Evolutionary conservation across 352 stramenopile species (phyloP).

Genomic region (Bremia lactucae): DNA sequence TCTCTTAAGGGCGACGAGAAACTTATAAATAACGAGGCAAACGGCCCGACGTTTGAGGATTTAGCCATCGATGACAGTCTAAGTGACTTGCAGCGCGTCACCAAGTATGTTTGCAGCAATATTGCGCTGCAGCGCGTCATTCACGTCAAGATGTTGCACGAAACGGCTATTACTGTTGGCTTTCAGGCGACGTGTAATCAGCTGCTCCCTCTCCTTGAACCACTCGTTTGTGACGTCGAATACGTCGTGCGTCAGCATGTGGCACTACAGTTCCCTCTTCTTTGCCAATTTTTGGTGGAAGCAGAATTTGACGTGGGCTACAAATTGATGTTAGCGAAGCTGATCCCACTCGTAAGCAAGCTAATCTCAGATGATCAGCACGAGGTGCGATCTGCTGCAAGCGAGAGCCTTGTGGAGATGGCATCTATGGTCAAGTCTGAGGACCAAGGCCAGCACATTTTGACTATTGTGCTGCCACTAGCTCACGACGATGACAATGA

Average conservation of each 20-base stretch:
- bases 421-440: constrained; percentile 72
- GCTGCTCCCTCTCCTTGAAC: constrained; percentile 86
- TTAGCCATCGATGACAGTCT: constrained; percentile 97
- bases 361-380: constrained; percentile 81
- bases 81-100: constrained; percentile 89
- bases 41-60: constrained; percentile 93
- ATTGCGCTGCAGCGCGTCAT: constrained; percentile 96
- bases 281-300: constrained; percentile 61
- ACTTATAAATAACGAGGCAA: constrained; percentile 21
- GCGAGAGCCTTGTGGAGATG: constrained; percentile 82
- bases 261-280: constrained; percentile 80
- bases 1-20: constrained; percentile 17
- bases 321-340: constrained; percentile 57
- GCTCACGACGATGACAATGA: constrained; percentile 87
- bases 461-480: constrained; percentile 89
- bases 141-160: constrained; percentile 92
- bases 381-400: constrained; percentile 81
- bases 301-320: constrained; percentile 45
- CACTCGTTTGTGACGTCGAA: constrained; percentile 84
- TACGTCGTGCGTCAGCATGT: constrained; percentile 93
- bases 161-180: constrained; percentile 75
- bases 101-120: constrained; percentile 90
- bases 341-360: constrained; percentile 66
- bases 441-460: constrained; percentile 85
- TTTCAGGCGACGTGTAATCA: constrained; percentile 73